Evolutionary conservation across 2,329 filamentous ascomycete species (phyloP).

Genomic region (Colletotrichum acutatum): DNA sequence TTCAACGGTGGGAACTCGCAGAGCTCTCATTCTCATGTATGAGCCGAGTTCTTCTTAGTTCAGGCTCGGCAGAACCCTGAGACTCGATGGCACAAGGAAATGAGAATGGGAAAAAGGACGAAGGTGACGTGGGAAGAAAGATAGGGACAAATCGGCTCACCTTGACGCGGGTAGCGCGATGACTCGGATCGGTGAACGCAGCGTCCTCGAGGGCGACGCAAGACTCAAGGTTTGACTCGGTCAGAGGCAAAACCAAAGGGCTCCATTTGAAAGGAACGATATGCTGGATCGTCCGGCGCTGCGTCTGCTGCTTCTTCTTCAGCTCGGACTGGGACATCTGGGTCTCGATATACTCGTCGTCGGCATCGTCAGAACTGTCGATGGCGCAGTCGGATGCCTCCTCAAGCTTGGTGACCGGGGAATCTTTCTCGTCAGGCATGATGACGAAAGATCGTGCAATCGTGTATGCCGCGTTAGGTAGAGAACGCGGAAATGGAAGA

Average conservation of each 20-base stretch:
- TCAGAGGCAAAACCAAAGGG: slow-evolving; percentile 80
- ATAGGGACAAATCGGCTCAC: slow-evolving; percentile 46
- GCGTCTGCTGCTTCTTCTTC: slow-evolving; percentile 47
- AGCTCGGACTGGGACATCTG: slow-evolving; percentile 54
- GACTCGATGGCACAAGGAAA: too few species aligned
- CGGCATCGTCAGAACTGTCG: slow-evolving; percentile 52
- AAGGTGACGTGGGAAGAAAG: not conserved
- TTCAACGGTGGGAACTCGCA: not conserved
- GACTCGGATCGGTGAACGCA: slow-evolving; percentile 60
- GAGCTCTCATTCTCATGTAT: not conserved
- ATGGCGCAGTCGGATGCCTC: slow-evolving; percentile 44
- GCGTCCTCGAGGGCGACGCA: slow-evolving; percentile 66
- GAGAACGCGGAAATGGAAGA: not conserved
- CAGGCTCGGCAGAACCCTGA: not conserved
- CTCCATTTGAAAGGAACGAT: slow-evolving; percentile 70
- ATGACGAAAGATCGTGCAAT: not conserved
- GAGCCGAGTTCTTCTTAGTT: not conserved
- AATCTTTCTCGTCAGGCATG: slow-evolving; percentile 24
- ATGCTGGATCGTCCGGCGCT: slow-evolving; percentile 51
- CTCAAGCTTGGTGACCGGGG: not conserved
- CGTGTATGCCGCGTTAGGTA: not conserved
- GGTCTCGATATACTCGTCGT: slow-evolving; percentile 48
- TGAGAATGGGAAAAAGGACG: not conserved
- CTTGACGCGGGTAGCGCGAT: slow-evolving; percentile 65
- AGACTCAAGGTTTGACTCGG: slow-evolving; percentile 71